Evolutionary conservation across 2,329 filamentous ascomycete genomes (phyloP), one percentile per base, ranked within the genome.

Genomic region (Arthrocladium fulminans): DNA sequence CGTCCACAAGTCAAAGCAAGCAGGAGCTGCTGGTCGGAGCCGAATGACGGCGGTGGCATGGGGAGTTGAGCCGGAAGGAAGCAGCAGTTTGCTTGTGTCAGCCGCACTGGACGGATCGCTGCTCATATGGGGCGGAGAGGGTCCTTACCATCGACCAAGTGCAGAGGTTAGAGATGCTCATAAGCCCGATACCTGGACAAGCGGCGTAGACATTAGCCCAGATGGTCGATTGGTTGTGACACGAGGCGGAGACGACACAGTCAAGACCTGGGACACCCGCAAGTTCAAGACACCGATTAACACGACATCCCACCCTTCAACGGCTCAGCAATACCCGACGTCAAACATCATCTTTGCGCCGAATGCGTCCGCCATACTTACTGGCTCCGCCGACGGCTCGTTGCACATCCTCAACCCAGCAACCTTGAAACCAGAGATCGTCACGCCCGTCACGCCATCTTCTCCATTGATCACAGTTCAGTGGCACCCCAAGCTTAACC

Each of bases 211-310:
- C 60, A 84, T 98, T 59, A 97, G 90, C 57, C 73, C 82, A 0
- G 92, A 97, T 64, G 92, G 92, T 8, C 79, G 90, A 50, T 83
- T 96, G 70, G 80, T 97, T 2, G 84, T 96, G 6, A 95, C 88
- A 1, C 77, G 88, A 57, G 92, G 92, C 48, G 90, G 89, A 44
- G 92, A 98, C 66, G 81, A 94, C 62, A 77, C 85, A 1, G 90
- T 98, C 66, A 97, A 97, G 69, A 75, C 96, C 1, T 98, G 92
- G 92, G 92, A 98, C 64, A 94, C 84, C 2, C 81, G 92, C 50
- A 97, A 96, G 62, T 94, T 98, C 73, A 97, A 92, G 64, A 75
- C 84, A 49, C 88, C 92, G 3, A 76, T 98, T 12, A 86, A 88
- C 41, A 86, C 82, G 1, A 80, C 87, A 13, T 71, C 82, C 4